Evolutionary conservation across 2,329 filamentous ascomycete species (phyloP).

Genomic region (Aspergillus hortae): DNA sequence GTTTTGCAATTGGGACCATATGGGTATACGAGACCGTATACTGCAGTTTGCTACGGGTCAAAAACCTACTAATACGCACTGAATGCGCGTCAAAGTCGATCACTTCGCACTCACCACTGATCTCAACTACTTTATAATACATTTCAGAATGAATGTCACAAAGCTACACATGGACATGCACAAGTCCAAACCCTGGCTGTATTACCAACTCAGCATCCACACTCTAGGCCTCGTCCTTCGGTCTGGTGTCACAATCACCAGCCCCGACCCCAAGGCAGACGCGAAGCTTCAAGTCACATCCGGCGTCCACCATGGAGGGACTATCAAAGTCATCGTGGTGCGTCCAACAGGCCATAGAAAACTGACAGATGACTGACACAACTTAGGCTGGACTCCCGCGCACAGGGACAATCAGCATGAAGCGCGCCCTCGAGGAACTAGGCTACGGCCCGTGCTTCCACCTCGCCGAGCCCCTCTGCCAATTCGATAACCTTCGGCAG

Average conservation of each 20-base stretch:
- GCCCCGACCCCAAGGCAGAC: constrained; percentile 11
- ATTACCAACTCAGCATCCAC: constrained; percentile 9
- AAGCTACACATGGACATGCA: constrained; percentile 9
- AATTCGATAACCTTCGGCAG: constrained; percentile 12
- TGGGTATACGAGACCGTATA: too few relatives aligned
- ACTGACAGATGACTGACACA: neutral
- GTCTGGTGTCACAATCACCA: constrained; percentile 10
- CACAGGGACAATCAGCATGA: constrained; percentile 17
- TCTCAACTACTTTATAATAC: neutral
- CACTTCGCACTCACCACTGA: neutral
- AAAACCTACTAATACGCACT: constrained; percentile 7
- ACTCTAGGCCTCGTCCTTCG: constrained; percentile 10
- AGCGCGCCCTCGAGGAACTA: constrained; percentile 14
- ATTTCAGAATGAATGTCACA: constrained; percentile 8
- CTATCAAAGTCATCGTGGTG: constrained; percentile 13
- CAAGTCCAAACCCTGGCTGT: constrained; percentile 11
- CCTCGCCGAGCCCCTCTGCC: constrained; percentile 14
- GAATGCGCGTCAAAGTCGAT: constrained; percentile 5
- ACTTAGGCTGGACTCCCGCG: constrained; percentile 16
- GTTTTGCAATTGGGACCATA: too few relatives aligned
- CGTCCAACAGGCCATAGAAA: neutral
- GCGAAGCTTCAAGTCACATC: constrained; percentile 4
- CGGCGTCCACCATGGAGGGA: constrained; percentile 8
- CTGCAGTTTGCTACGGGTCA: neutral
- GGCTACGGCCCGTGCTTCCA: constrained; percentile 15